Percentiles rank a stretch among this genome's conserved stretches.
Conservation (phyloP, 495 filamentous ascomycete species). For the Bombardia bombarda region DNA sequence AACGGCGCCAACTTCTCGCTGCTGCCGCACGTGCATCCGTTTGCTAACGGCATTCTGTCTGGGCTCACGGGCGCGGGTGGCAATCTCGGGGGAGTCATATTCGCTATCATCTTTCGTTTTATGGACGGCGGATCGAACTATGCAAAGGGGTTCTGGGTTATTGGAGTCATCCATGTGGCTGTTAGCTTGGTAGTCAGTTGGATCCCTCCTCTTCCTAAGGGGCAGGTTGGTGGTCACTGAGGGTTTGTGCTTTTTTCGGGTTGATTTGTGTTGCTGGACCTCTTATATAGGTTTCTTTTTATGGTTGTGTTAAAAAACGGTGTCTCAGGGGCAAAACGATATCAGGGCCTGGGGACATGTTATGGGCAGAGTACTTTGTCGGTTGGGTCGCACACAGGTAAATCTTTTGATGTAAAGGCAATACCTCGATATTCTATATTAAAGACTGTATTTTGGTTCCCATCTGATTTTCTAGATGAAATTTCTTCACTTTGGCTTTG, state of each 20-base stretch:
- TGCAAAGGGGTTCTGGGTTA: constrained; percentile 67
- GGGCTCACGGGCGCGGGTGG: constrained; percentile 72
- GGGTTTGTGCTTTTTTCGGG: neutral
- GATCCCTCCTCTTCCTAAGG: constrained; percentile 64
- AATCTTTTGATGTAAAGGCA: too few relatives aligned
- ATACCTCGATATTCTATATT: too few relatives aligned
- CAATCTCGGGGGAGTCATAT: constrained; percentile 80
- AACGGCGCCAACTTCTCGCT: constrained; percentile 84
- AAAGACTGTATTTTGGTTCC: too few relatives aligned
- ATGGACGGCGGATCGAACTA: constrained; percentile 52
- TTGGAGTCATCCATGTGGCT: constrained; percentile 64
- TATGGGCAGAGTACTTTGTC: too few relatives aligned
- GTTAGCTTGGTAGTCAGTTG: constrained; percentile 61
- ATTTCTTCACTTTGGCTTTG: too few relatives aligned
- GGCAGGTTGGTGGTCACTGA: constrained; percentile 56
- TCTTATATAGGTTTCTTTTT: neutral
- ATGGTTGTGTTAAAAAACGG: neutral
- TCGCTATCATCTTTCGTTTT: constrained; percentile 81
- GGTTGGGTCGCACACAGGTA: too few relatives aligned
- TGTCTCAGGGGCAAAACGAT: neutral
- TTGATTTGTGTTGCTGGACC: neutral
- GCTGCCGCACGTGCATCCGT: constrained; percentile 76
- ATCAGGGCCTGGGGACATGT: too few relatives aligned
- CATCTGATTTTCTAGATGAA: too few relatives aligned
- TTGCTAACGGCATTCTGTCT: constrained; percentile 58